Base-by-base conservation (phyloP, 306 rosid genomes). In the Rubus idaeus region DNA sequence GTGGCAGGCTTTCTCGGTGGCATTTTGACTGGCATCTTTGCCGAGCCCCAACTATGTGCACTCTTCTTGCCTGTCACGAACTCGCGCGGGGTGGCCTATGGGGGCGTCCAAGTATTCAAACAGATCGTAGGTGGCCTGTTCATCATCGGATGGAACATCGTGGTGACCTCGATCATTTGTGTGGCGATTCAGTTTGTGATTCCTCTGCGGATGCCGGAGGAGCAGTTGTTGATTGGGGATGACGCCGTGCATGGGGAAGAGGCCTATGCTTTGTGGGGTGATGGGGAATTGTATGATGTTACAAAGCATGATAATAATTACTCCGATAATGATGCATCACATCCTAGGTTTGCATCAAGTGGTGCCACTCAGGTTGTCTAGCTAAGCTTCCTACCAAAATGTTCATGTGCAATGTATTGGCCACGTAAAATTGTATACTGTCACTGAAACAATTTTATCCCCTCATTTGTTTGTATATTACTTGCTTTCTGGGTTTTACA, bases 221-320 rank as follows among this genome's bases (percentile, higher is more conserved):
- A 85, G 37, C 88, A 87, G 44, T n/a, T 89, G 80, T 10, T 74
- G 40, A 87, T 87, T 14, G 93, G 93, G 6, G 93, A 87, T 41
- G 88, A 85, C 37, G 91, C 88, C 0, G 88, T 79, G 73, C 91
- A 89, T 46, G 93, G 93, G 0, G 91, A 89, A 76, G 93, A 89
- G 68, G 93, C 87, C n/a, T 87, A 87, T 57, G 93, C 91, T 0
- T 16, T 85, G 41, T 89, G 88, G 91, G 93, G 91, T 49, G 89
- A 87, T 26, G 93, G 93, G 41, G 91, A 89, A 82, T 82, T 80
- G 76, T 53, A 51, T 18, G 63, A 70, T 51, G 62, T 2, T 70
- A 17, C 62, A 4, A 70, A 0, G 46, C 75, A 70, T 51, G 75
- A 17, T 12, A 10, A 55, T 4, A 1, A 30, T 35, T 17, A 10